Evolutionary conservation across 768 basidiomycete species (phyloP), one percentile per base, ranked within the genome.

Genomic region (Paxillus ammoniavirescens): DNA sequence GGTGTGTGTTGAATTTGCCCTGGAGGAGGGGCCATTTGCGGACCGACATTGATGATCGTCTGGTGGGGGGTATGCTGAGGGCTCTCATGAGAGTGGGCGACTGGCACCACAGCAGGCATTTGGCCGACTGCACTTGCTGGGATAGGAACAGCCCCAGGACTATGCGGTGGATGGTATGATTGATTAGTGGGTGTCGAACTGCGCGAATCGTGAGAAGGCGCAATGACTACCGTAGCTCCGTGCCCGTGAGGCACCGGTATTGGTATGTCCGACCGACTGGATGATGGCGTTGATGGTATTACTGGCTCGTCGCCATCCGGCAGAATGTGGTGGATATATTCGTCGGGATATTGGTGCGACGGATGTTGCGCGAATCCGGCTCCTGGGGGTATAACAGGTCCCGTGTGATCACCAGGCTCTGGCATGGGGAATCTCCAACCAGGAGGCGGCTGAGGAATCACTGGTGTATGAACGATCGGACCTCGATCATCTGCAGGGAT

Each of bases 351-450:
- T 2, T 37, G 45, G 37, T 26, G 47, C 2, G 54, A 47, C 41
- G 35, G 56, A 41, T 46, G 53, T 3, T 48, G 52, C 1, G 38
- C 55, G 28, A 53, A 60, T 9, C 57, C 55, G 4, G 42, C 47
- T n/a, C 72, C 75, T 23, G 62, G 65, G 8, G 77, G 76, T 49
- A 79, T 67, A 18, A 78, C 73, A 8, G 72, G 72, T 13, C 55
- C 57, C 9, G 18, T 36, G 31, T 50, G 62, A 52, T 28, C 55
- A 28, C 41, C 44, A 38, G 64, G 65, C 14, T 65, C 62, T 43
- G 70, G 70, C 66, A 70, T 57, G 4, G 31, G 55, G 31, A 8
- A 55, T 15, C 30, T 31, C 61, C 59, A 57, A 13, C 55, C 55
- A 8, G 2, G 38, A 5, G 58, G 64, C 0, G 50, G 51, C 28